Evolutionary conservation across 768 basidiomycete genomes (phyloP), one percentile per base, ranked within the genome.

Genomic region (Leccinellum luteum): DNA sequence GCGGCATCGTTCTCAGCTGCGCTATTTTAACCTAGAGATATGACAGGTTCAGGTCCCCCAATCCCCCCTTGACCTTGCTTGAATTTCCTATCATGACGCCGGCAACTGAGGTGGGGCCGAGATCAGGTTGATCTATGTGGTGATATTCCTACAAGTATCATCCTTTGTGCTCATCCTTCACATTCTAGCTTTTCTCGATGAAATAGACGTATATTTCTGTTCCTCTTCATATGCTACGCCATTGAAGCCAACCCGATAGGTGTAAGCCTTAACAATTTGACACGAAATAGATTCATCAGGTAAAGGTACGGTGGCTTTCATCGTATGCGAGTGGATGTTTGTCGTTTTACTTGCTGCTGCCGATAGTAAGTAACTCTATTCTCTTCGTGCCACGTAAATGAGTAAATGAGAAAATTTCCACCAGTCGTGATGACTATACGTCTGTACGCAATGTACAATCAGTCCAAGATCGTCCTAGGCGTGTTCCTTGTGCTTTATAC

Each of bases 351-450:
- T 66, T 45, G 56, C 53, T 41, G 57, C 48, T n/a, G 52, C 61
- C 1, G 66, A 67, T 15, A 21, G 66, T 68, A 28, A 60, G 66
- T 63, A 4, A 3, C 10, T 5, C 0, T 8, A 15, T 55, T 9
- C 4, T n/a, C 21, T 25, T 25, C 25, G 25, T 32, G 5, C 17
- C 8, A 10, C 41, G 1, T 21, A 4, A 12, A 21, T 49, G 32
- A 49, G 10, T 3, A 25, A 25, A 25, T 25, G 25, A 25, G 25
- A 25, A 25, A 19, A 28, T 8, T 4, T 13, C 27, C 1, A 55
- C 10, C 35, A 68, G 66, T 66, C 6, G 44, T 62, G 30, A 68
- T 68, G 66, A 61, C 69, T 48, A 27, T 68, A 8, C 60, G 66
- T 0, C 57, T 69, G 14, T 66, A 68, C 25, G 64, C 66, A 23